Percentiles rank a stretch among this genome's conserved stretches.
These are phyloP conservation scores for Phytophthora macrochlamydospora DNA, from an alignment of 352 stramenopile genomes.

Conservation along the genomic window DNA sequence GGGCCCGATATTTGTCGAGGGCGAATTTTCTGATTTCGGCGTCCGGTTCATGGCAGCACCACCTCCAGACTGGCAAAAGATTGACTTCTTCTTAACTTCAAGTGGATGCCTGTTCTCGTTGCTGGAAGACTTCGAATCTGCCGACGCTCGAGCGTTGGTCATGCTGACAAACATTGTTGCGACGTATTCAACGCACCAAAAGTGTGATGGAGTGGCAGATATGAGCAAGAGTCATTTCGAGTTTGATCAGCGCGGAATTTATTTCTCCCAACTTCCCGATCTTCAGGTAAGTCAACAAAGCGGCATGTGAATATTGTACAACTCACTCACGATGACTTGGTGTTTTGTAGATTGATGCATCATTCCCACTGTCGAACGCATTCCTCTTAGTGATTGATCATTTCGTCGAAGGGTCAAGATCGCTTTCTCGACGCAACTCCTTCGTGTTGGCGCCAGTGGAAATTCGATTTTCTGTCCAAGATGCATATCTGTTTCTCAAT, in stretches of 20 bases:
- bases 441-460: conserved; percentile 85
- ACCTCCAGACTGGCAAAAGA: conserved; percentile 77
- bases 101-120: conserved; percentile 77
- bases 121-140: conserved; percentile 80
- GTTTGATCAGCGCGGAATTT: conserved; percentile 81
- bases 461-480: conserved; percentile 87
- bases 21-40: conserved; percentile 59
- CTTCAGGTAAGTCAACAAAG: conserved; percentile 54
- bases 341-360: conserved; percentile 71
- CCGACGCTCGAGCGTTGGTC: conserved; percentile 74
- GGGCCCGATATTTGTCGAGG: conserved; percentile 48
- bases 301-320: background rate
- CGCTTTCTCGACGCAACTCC: conserved; percentile 68
- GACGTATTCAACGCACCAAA: conserved; percentile 70
- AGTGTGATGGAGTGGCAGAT: conserved; percentile 51
- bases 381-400: conserved; percentile 87
- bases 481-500: conserved; percentile 80
- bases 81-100: conserved; percentile 76
- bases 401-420: conserved; percentile 65
- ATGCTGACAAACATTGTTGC: conserved; percentile 73
- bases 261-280: conserved; percentile 87
- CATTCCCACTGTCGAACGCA: conserved; percentile 81
- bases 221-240: conserved; percentile 85
- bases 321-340: conserved; percentile 3
- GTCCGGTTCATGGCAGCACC: conserved; percentile 69